A percentile compares a stretch with the other conserved stretches of the same genome.
These are phyloP conservation scores for Scheffersomyces lignosus DNA, from an alignment of 805 yeast species.

Conservation along the genomic window DNA sequence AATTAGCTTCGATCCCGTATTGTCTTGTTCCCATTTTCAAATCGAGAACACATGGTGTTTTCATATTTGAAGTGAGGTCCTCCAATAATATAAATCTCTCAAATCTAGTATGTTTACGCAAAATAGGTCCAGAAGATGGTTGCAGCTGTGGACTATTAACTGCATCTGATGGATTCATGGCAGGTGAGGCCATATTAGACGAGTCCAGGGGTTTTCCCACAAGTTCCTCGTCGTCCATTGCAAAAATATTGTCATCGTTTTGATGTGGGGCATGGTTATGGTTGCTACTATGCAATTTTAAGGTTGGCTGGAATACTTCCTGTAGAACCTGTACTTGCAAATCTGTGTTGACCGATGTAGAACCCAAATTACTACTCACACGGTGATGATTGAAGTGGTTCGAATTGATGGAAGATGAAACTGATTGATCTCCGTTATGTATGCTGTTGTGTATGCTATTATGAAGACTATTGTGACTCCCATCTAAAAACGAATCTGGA, in stretches of 20 bases:
- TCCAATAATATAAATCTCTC: conserved; percentile 86
- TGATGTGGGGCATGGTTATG: conserved; percentile 38
- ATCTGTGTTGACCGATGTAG: conserved; percentile 38
- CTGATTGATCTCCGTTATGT: neutral
- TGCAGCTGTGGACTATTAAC: no score
- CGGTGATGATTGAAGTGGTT: neutral
- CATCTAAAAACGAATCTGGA: conserved; percentile 9
- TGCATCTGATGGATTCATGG: conserved; percentile 5
- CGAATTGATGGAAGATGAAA: conserved; percentile 1
- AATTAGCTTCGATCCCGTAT: conserved; percentile 89
- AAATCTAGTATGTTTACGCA: conserved; percentile 52
- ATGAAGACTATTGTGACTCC: conserved; percentile 2
- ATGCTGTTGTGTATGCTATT: conserved; percentile 3
- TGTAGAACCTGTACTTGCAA: conserved; percentile 39
- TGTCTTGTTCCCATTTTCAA: conserved; percentile 98
- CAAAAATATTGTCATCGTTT: conserved; percentile 40
- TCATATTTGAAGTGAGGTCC: conserved; percentile 83
- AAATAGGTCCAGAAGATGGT: conserved; percentile 16
- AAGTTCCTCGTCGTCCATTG: conserved; percentile 45
- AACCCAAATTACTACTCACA: conserved; percentile 22
- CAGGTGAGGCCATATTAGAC: neutral
- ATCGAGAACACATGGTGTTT: conserved; percentile 87
- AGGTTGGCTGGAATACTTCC: conserved; percentile 35
- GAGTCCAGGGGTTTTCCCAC: conserved; percentile 4
- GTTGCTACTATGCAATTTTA: conserved; percentile 4